Evolutionary conservation across 768 basidiomycete genomes (phyloP), one percentile per base, ranked within the genome.

Genomic region (Porphyrellus cyaneotinctus): DNA sequence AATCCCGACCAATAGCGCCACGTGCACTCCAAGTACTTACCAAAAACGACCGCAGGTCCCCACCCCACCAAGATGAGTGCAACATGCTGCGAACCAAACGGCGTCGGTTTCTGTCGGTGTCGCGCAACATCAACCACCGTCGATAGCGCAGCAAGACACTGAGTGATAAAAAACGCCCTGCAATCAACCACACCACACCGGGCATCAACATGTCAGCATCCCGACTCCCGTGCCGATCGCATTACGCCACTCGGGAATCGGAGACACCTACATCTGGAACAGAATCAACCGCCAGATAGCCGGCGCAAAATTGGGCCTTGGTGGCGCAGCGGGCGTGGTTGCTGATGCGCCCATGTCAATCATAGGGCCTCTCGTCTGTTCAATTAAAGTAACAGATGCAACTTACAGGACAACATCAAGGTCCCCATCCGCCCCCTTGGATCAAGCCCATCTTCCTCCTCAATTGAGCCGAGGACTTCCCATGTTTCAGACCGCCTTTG

Each of bases 1-100:
- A 28, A 28, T 28, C 26, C 26, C 26, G 26, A 9, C 4, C 26
- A 28, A 9, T 9, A 5, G 26, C 9, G 26, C 26, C 4, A 9
- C 9, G 8, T 41, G 12, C 31, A 61, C 74, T 57, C 49, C n/a
- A n/a, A n/a, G n/a, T n/a, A n/a, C n/a, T n/a, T n/a, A 78, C 84
- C 77, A 58, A 85, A 80, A 32, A 83, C 61, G 20, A 86, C 31
- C 11, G 71, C 69, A 9, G 84, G 85, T 7, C 75, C 80, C 84
- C 84, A 87, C 11, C 75, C 82, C 10, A 72, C 75, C 23, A 85
- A 65, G 17, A 87, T 59, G 41, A 87, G 63, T 35, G 82, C 80
- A 49, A 87, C 61, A 62, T 87, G 82, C 53, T 87, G 85, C 26
- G 84, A 79, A 24, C 84, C 84, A 58, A 87, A 78, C 5, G 84